Evolutionary conservation across 192 early-diverging fungal species (phyloP).

Genomic region (Rhizophagus clarus): DNA sequence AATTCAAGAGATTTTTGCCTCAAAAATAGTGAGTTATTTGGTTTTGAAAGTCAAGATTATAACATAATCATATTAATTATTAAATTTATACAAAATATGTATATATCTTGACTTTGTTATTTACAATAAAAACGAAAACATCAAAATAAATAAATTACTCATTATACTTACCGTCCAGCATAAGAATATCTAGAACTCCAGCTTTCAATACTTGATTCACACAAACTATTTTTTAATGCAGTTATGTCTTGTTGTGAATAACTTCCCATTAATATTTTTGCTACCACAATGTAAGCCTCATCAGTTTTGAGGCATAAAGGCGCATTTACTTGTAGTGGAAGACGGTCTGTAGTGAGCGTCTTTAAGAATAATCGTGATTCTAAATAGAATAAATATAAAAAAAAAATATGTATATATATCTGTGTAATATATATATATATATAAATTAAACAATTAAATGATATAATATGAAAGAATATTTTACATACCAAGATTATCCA

Average conservation of each 20-base stretch:
- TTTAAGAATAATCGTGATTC: conserved; percentile 24
- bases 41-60: not conserved
- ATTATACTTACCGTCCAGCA: not conserved
- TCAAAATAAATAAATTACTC: not conserved
- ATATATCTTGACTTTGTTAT: not conserved
- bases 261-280: conserved; percentile 17
- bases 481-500: conserved; percentile 34
- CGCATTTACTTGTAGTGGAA: conserved; percentile 32
- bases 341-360: conserved; percentile 18
- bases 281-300: conserved; percentile 25
- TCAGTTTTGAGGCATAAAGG: conserved; percentile 30
- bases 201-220: conserved; percentile 26
- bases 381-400: conserved; percentile 4
- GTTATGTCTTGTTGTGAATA: conserved; percentile 20
- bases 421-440: no score
- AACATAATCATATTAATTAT: not conserved
- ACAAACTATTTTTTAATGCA: conserved; percentile 10
- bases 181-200: conserved; percentile 28
- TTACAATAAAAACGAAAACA: not conserved
- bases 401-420: not conserved
- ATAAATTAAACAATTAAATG: no score
- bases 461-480: no score
- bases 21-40: not conserved
- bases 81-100: not conserved
- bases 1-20: not conserved